phyloP scores from a whole-genome alignment of 371 early-diverging fungal species.

The Mucor lusitanicus region DNA sequence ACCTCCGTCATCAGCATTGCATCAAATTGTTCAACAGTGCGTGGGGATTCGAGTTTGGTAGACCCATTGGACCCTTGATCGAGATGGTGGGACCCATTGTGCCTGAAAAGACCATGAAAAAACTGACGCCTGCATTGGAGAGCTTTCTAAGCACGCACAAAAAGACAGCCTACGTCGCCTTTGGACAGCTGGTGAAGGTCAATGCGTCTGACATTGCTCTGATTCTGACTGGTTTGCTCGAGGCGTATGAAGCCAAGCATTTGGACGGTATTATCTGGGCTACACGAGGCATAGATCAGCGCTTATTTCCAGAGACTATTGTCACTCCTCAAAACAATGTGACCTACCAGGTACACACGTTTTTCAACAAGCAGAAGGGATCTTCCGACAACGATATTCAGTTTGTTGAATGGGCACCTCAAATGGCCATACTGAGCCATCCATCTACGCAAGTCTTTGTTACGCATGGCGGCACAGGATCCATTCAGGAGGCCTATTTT shows the following conservation, averaged over 20 bases:
- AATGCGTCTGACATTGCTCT: constrained; percentile 4
- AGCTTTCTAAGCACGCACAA: constrained; percentile 20
- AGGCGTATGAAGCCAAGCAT: constrained; percentile 6
- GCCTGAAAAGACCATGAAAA: constrained; percentile 13
- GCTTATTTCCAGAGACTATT: not conserved
- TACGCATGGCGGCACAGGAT: constrained; percentile 40
- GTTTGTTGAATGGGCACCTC: constrained; percentile 33
- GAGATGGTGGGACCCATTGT: constrained; percentile 37
- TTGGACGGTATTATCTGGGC: constrained; percentile 43
- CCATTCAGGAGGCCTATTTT: constrained; percentile 34
- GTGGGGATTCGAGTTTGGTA: constrained; percentile 24
- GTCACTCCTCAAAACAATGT: not conserved
- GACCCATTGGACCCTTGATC: constrained; percentile 34
- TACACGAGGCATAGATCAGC: not conserved
- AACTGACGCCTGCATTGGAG: constrained; percentile 8
- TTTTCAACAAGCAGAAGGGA: not conserved
- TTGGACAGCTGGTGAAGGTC: constrained; percentile 29
- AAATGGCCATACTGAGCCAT: constrained; percentile 41
- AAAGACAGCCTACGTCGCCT: constrained; percentile 35
- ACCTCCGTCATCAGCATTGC: not conserved
- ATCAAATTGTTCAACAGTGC: constrained; percentile 28
- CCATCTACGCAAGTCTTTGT: constrained; percentile 33
- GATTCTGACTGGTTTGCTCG: constrained; percentile 20
- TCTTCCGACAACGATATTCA: not conserved
- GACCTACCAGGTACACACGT: not conserved